Conservation (phyloP, 148 eudicot genomes). For the Linanthus parryae region DNA sequence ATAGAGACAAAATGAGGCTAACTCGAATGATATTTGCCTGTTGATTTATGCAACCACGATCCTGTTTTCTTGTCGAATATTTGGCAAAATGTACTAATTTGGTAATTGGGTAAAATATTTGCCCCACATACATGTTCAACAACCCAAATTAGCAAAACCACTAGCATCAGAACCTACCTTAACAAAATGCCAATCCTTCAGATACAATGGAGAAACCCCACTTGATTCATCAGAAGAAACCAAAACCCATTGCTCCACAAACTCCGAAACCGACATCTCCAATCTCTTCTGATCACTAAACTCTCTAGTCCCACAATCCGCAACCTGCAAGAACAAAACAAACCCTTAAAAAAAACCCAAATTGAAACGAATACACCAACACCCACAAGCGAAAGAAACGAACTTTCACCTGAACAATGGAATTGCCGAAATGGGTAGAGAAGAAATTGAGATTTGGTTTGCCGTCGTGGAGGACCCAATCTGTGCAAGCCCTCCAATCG, state of each 20-base stretch:
- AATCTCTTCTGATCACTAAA: constrained; percentile 68
- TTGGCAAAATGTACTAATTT: too few relatives aligned
- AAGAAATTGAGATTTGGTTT: constrained; percentile 6
- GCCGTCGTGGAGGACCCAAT: constrained; percentile 40
- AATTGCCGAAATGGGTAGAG: neutral
- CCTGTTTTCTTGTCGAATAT: too few relatives aligned
- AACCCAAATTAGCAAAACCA: neutral
- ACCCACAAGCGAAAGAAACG: too few relatives aligned
- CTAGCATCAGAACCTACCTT: too few relatives aligned
- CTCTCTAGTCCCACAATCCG: constrained; percentile 67
- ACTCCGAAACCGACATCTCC: constrained; percentile 82
- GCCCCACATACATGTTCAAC: too few relatives aligned
- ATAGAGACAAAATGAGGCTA: too few relatives aligned
- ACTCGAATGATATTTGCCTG: too few relatives aligned
- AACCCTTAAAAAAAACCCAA: too few relatives aligned
- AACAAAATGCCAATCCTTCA: constrained; percentile 99
- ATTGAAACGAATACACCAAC: too few relatives aligned
- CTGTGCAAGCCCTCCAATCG: constrained; percentile 64
- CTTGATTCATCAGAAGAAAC: constrained; percentile 10
- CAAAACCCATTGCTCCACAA: constrained; percentile 55
- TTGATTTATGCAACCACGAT: too few relatives aligned
- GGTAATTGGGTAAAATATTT: too few relatives aligned
- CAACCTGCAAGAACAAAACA: constrained; percentile 56
- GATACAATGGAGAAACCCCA: constrained; percentile 52
- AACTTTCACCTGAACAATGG: constrained; percentile 1